Percentiles rank a stretch among this genome's conserved stretches.
Evolutionary conservation across 805 yeast species (phyloP).

Genomic region (Saturnispora silvae): DNA sequence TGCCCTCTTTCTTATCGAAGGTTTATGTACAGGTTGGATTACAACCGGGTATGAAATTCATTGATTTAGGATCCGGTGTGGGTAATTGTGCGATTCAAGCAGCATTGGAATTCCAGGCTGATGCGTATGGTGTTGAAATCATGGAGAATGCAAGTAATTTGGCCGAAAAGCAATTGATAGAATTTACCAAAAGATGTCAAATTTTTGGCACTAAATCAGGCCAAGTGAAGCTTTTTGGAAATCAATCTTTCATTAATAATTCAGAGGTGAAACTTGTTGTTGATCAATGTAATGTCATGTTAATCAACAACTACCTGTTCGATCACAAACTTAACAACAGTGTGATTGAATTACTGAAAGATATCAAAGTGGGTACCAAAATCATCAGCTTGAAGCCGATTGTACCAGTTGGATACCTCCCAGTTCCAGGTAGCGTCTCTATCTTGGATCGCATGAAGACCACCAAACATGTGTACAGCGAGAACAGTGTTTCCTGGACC

Average conservation of each 20-base stretch:
- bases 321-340: constrained; percentile 61
- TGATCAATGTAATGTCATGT: constrained; percentile 55
- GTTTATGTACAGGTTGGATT: constrained; percentile 54
- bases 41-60: constrained; percentile 44
- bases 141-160: constrained; percentile 73
- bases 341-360: constrained; percentile 52
- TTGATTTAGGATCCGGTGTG: constrained; percentile 90
- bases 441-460: constrained; percentile 58
- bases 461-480: constrained; percentile 50
- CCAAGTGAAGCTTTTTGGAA: constrained; percentile 43
- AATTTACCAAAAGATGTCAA: constrained; percentile 45
- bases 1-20: constrained; percentile 65
- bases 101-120: constrained; percentile 74
- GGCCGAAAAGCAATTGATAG: constrained; percentile 48
- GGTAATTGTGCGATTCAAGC: constrained; percentile 90
- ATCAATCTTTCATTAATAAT: constrained; percentile 65
- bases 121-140: constrained; percentile 82
- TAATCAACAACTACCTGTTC: constrained; percentile 78
- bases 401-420: constrained; percentile 64
- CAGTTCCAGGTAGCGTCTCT: constrained; percentile 38
- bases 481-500: constrained; percentile 84
- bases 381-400: constrained; percentile 72
- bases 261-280: constrained; percentile 42
- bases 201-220: constrained; percentile 58
- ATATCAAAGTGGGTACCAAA: constrained; percentile 61